Evolutionary conservation across 2,329 filamentous ascomycete species (phyloP), one percentile per base, ranked within the genome.

Genomic region (Aspergillus fijiensis): DNA sequence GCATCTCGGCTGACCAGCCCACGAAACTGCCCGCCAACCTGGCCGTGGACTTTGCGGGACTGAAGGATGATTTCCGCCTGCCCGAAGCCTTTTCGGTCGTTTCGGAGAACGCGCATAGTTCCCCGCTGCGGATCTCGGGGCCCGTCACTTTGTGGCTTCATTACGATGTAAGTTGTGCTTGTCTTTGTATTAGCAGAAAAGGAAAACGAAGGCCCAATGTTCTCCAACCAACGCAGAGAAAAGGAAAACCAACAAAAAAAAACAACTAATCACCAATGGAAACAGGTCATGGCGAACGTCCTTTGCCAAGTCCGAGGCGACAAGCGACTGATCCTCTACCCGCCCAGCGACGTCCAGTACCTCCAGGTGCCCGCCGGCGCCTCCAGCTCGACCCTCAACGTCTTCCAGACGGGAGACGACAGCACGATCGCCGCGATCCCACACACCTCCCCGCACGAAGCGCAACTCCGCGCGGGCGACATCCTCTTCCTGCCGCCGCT

Each of bases 141-240:
- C 85, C 85, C 1, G 89, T 94, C 11, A 89, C 87, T 47, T 90
- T 96, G 85, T 96, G 93, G 92, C 81, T 96, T 33, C 91, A 96
- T 75, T 96, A 95, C 78, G 91, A 96, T 76, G 87, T 89, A 62
- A 69, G 72, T 29, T 29, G 27, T 66, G 16, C 58, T 35, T 35
- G 10, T n/a, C 49, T 16, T 21, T 21, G 21, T 21, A 21, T 21
- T 21, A 21, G 21, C 21, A 21, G 21, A 21, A 21, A 2, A 29
- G 27, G 27, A 29, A 29, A 9, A 4, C 7, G 27, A 29, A 10
- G 27, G 27, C 27, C 27, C 7, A 9, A 29, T 29, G 5, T 9
- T 29, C 27, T 9, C 27, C 27, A 23, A 23, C 23, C 23, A 12
- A 47, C 5, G 10, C 10, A 4, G 4, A 23, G 4, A 23, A 23